These are phyloP conservation scores for Mortierella sp. DNA, from an alignment of 371 early-diverging fungal species.

Conservation along the genomic window DNA sequence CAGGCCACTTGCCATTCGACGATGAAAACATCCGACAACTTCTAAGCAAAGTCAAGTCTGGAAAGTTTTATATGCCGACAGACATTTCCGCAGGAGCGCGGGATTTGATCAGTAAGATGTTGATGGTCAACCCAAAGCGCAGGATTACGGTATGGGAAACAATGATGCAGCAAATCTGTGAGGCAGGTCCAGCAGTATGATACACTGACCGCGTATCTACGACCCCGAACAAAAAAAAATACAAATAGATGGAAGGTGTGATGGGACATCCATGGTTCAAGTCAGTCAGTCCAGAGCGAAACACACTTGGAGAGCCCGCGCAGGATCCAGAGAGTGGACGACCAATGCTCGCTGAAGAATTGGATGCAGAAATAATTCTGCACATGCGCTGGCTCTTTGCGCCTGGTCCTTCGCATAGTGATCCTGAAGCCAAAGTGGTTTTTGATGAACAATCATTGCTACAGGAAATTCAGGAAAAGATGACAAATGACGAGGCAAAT, in stretches of 20 bases:
- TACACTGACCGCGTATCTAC: no score
- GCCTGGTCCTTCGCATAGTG: conserved; percentile 47
- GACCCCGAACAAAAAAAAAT: no score
- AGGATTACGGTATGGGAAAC: conserved; percentile 59
- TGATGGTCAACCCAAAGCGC: conserved; percentile 64
- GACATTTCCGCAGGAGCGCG: conserved; percentile 69
- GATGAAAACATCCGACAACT: conserved; percentile 89
- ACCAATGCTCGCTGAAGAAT: conserved; percentile 28
- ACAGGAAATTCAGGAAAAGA: conserved; percentile 46
- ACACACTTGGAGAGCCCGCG: conserved; percentile 37
- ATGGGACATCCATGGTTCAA: conserved; percentile 73
- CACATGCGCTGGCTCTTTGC: conserved; percentile 57
- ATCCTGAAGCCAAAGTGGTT: conserved; percentile 50
- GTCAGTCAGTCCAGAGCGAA: conserved; percentile 37
- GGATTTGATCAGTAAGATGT: conserved; percentile 69
- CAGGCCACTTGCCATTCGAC: conserved; percentile 93
- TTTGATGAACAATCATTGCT: conserved; percentile 60
- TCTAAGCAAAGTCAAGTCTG: conserved; percentile 71
- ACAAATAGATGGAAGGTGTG: conserved; percentile 64
- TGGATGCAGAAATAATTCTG: conserved; percentile 59
- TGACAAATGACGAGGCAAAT: conserved; percentile 54
- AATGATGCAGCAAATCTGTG: no score
- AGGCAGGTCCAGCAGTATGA: no score
- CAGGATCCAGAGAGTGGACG: conserved; percentile 40
- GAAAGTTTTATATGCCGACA: conserved; percentile 66